These are phyloP conservation scores for Fusarium luffae DNA, from an alignment of 2,329 filamentous ascomycete genomes.

Conservation along the genomic window DNA sequence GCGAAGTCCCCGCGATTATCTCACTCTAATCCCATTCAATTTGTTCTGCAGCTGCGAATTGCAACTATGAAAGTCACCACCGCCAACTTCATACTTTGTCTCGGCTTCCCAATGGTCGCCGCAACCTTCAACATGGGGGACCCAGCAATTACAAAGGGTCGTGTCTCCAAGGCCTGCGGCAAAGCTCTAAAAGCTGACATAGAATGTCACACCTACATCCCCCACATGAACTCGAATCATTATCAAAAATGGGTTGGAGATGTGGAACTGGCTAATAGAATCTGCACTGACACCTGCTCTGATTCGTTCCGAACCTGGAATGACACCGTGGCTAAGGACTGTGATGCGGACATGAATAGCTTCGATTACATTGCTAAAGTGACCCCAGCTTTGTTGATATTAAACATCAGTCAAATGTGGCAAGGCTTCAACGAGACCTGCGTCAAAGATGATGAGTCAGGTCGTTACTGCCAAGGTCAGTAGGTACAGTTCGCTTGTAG, in stretches of 20 bases:
- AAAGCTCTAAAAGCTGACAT: background rate
- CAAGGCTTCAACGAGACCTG: background rate
- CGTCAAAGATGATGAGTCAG: background rate
- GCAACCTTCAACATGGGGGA: background rate
- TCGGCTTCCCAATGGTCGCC: background rate
- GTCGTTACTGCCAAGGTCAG: background rate
- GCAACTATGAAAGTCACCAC: background rate
- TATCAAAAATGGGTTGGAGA: background rate
- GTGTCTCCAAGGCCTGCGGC: background rate
- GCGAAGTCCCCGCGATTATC: rapidly evolving
- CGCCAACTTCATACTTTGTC: background rate
- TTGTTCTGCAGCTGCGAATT: background rate
- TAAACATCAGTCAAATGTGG: background rate
- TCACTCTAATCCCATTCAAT: too few relatives aligned
- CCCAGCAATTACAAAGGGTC: background rate
- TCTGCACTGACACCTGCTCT: background rate
- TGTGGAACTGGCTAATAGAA: background rate
- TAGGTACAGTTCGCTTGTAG: rapidly evolving
- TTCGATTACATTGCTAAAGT: too few relatives aligned
- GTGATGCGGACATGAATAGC: background rate
- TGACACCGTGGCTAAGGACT: background rate
- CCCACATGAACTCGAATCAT: background rate
- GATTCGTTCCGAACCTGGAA: background rate
- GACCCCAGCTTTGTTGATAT: too few relatives aligned
- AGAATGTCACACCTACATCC: background rate